Evolutionary conservation across 2,329 filamentous ascomycete genomes (phyloP).

Genomic region (Epichloe gansuensis): DNA sequence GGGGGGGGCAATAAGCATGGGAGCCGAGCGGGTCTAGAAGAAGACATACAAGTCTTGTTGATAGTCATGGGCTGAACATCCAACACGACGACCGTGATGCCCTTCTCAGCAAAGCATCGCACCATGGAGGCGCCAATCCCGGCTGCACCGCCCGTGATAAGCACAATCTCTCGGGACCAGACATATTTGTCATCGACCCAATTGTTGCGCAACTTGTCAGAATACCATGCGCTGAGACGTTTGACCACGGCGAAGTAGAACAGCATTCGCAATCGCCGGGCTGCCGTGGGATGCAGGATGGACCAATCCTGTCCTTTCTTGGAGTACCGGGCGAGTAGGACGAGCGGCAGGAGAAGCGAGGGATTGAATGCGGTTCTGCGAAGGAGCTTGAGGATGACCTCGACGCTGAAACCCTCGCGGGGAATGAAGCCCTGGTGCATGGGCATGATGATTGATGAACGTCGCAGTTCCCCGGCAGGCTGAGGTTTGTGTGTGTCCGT

Average conservation of each 20-base stretch:
- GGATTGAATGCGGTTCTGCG: constrained; percentile 52
- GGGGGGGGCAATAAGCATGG: too few relatives aligned
- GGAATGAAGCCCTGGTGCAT: constrained; percentile 40
- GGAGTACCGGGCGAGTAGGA: constrained; percentile 53
- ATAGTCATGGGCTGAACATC: constrained; percentile 53
- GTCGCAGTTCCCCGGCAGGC: too few relatives aligned
- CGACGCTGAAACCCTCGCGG: constrained; percentile 45
- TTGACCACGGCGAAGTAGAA: constrained; percentile 18
- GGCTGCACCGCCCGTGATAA: constrained; percentile 62
- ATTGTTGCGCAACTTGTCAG: constrained; percentile 22
- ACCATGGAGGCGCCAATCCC: constrained; percentile 61
- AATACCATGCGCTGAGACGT: constrained; percentile 18
- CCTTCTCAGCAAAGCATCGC: constrained; percentile 47
- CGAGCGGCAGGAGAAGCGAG: constrained; percentile 46
- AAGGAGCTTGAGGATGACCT: constrained; percentile 45
- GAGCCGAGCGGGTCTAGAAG: too few relatives aligned
- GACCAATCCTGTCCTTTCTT: constrained; percentile 42
- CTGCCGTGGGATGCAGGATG: constrained; percentile 36
- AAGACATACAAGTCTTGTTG: constrained; percentile 29
- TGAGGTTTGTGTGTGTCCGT: too few relatives aligned
- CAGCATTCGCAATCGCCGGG: constrained; percentile 32
- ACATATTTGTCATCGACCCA: constrained; percentile 35
- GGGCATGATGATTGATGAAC: constrained; percentile 13
- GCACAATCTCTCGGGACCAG: constrained; percentile 56
- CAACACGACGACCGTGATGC: constrained; percentile 56